Conservation (phyloP, 495 filamentous ascomycete species). For the Trichoderma erinaceum region DNA sequence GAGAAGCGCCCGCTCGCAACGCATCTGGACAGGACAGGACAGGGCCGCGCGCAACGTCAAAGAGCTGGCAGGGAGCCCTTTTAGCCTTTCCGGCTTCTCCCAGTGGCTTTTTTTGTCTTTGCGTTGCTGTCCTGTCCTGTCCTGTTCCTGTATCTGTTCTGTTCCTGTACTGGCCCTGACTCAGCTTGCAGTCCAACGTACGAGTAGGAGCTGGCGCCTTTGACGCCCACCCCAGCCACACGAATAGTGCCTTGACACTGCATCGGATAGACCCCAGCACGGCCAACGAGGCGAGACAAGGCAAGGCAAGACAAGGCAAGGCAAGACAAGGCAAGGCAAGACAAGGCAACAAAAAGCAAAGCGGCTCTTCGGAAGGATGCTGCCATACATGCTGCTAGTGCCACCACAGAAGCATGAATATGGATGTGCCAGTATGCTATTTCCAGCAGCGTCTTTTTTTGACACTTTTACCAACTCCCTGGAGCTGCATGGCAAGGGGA, state of each 20-base stretch:
- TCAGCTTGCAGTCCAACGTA: neutral
- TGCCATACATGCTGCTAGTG: neutral
- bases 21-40: neutral
- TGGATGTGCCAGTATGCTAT: neutral
- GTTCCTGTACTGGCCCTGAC: neutral
- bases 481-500: conserved; percentile 5
- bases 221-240: no score
- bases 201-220: no score
- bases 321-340: neutral
- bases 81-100: neutral
- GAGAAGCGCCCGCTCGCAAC: neutral
- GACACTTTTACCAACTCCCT: conserved; percentile 13
- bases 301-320: no score
- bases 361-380: conserved; percentile 7
- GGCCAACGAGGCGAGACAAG: no score
- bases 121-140: neutral
- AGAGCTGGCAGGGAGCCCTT: neutral
- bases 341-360: neutral
- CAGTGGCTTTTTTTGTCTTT: neutral
- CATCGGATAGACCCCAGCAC: no score
- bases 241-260: no score
- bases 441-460: neutral
- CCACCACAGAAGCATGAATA: no score
- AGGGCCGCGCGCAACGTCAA: neutral
- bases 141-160: no score